Evolutionary conservation across 1,284 basidiomycete species (phyloP).

Genomic region (Ceratobasidium sp.): DNA sequence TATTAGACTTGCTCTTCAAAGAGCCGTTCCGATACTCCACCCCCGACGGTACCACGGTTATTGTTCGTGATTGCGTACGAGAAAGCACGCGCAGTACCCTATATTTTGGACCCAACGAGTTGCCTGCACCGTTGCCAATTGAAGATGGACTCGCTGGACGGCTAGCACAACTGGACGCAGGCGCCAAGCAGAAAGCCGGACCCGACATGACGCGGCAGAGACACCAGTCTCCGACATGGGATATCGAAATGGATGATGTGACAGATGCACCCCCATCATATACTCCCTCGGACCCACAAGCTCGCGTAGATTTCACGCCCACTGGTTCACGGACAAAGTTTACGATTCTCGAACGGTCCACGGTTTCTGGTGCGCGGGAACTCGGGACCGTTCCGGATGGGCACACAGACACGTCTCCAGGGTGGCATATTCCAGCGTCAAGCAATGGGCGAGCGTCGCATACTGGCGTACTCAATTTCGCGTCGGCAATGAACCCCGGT

Average conservation of each 20-base stretch:
- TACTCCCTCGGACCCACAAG: not conserved
- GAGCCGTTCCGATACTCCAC: slow-evolving; percentile 13
- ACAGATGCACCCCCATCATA: slow-evolving; percentile 14
- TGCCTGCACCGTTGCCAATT: slow-evolving; percentile 5
- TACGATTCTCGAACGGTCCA: slow-evolving; percentile 29
- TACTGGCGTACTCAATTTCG: slow-evolving; percentile 71
- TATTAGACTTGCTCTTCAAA: slow-evolving; percentile 14
- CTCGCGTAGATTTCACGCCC: slow-evolving; percentile 26
- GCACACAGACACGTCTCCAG: not conserved
- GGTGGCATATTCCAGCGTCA: slow-evolving; percentile 22
- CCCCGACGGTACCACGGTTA: slow-evolving; percentile 9
- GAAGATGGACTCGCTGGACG: slow-evolving; percentile 15
- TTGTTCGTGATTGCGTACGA: slow-evolving; percentile 20
- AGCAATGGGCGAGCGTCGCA: slow-evolving; percentile 4
- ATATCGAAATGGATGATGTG: slow-evolving; percentile 22
- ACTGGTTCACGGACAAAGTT: slow-evolving; percentile 4
- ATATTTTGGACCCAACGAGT: slow-evolving; percentile 12
- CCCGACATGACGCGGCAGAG: slow-evolving; percentile 18
- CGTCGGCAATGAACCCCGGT: slow-evolving; percentile 70
- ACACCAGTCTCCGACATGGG: slow-evolving; percentile 26
- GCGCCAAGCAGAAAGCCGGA: not conserved
- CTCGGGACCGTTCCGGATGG: slow-evolving; percentile 20
- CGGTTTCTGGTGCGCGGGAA: slow-evolving; percentile 9
- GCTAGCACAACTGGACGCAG: slow-evolving; percentile 1
- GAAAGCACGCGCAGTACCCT: slow-evolving; percentile 10